Evolutionary conservation across 1,284 basidiomycete genomes (phyloP).

Genomic region (Cutaneotrichosporon sp.): DNA sequence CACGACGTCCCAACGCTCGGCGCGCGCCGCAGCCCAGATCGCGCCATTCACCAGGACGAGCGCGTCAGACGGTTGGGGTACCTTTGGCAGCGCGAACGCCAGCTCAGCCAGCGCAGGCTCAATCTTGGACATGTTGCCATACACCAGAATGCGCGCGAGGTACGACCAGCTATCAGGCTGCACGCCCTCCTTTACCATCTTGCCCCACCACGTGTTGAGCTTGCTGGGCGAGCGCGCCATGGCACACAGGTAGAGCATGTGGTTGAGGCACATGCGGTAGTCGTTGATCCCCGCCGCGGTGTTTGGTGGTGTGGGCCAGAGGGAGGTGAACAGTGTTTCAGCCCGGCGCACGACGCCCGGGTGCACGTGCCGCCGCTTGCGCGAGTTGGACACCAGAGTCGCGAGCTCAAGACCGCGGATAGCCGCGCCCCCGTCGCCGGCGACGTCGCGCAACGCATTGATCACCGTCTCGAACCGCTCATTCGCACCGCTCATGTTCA

Average conservation of each 20-base stretch:
- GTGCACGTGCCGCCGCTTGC: conserved; percentile 6
- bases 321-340: conserved; percentile 15
- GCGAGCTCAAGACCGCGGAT: conserved; percentile 17
- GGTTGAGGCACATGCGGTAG: conserved; percentile 27
- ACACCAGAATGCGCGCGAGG: conserved; percentile 19
- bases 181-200: conserved; percentile 18
- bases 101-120: conserved; percentile 6
- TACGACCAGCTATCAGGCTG: conserved; percentile 21
- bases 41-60: conserved; percentile 50
- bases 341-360: conserved; percentile 14
- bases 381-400: conserved; percentile 12
- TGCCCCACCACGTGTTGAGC: conserved; percentile 28
- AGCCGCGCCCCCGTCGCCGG: conserved; percentile 8
- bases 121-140: conserved; percentile 4
- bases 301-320: conserved; percentile 14
- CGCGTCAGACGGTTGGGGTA: not conserved
- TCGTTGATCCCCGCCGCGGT: conserved; percentile 7
- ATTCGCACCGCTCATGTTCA: conserved; percentile 9
- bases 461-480: conserved; percentile 23
- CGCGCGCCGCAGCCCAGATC: conserved; percentile 45
- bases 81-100: conserved; percentile 5
- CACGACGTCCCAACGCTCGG: conserved; percentile 56
- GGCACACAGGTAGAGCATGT: conserved; percentile 34
- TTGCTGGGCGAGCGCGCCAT: conserved; percentile 14
- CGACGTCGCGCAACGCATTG: conserved; percentile 21